Conservation (phyloP, 2,329 filamentous ascomycete genomes). For the Taxawa tesnikishii region DNA sequence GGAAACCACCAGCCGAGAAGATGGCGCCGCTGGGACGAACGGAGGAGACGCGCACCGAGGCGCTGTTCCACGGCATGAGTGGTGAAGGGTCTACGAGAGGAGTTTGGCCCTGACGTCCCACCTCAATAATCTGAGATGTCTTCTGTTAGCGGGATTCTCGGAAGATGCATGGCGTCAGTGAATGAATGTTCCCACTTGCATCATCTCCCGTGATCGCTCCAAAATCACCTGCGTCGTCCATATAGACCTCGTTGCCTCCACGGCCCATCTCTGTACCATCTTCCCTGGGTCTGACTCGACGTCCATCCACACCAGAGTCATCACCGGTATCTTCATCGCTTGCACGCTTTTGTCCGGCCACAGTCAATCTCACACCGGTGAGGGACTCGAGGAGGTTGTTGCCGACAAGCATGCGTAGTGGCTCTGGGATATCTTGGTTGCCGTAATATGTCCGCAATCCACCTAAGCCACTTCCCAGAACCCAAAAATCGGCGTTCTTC, state of each 20-base stretch:
- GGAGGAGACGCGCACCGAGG: conserved; percentile 41
- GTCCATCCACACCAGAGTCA: conserved; percentile 12
- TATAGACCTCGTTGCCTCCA: neutral
- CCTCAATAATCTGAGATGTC: conserved; percentile 49
- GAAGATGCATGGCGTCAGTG: no score
- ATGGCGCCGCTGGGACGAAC: conserved; percentile 9
- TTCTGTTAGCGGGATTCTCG: neutral
- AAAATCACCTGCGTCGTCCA: conserved; percentile 6
- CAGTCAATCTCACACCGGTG: conserved; percentile 12
- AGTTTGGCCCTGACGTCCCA: conserved; percentile 55
- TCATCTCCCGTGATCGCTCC: neutral
- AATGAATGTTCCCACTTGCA: neutral
- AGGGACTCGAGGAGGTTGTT: conserved; percentile 38
- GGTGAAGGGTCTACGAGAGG: conserved; percentile 53
- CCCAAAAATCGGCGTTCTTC: conserved; percentile 50
- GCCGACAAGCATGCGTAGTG: conserved; percentile 48
- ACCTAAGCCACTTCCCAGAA: conserved; percentile 44
- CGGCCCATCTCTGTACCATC: conserved; percentile 14
- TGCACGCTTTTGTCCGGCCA: conserved; percentile 14
- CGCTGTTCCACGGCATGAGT: conserved; percentile 58
- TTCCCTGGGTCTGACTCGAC: conserved; percentile 17
- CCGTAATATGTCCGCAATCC: conserved; percentile 37
- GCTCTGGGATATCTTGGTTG: conserved; percentile 27
- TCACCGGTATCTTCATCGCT: conserved; percentile 12
- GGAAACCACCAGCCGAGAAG: neutral